A percentile compares a stretch with the other conserved stretches of the same genome.
Evolutionary conservation across 2,329 filamentous ascomycete genomes (phyloP).

Genomic region (Colletotrichum karsti): DNA sequence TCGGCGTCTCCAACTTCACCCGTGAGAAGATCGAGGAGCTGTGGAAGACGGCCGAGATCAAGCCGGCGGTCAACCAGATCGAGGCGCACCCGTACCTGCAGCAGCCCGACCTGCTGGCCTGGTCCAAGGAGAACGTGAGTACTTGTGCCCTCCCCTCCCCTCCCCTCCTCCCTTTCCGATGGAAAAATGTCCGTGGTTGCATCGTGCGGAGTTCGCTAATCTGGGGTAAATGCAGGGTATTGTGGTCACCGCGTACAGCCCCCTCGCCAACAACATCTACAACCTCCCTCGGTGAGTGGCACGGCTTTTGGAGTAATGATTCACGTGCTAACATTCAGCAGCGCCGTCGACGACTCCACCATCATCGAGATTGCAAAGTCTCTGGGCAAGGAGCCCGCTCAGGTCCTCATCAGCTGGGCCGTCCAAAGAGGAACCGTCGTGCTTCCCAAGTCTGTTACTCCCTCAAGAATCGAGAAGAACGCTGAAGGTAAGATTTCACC

Average conservation of each 20-base stretch:
- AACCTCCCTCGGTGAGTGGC: constrained; percentile 30
- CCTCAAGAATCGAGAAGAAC: constrained; percentile 58
- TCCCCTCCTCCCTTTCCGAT: neutral
- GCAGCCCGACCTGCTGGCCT: constrained; percentile 58
- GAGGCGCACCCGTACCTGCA: constrained; percentile 57
- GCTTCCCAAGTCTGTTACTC: constrained; percentile 63
- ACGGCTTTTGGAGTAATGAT: neutral
- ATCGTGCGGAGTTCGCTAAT: constrained; percentile 5
- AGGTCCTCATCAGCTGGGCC: constrained; percentile 63
- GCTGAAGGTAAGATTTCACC: constrained; percentile 35
- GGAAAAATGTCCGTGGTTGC: neutral
- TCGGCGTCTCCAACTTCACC: constrained; percentile 69
- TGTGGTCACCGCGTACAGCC: constrained; percentile 64
- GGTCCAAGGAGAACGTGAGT: constrained; percentile 50
- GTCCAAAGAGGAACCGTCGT: constrained; percentile 62
- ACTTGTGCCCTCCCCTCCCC: neutral
- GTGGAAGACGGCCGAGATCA: constrained; percentile 52
- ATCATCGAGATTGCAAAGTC: constrained; percentile 62
- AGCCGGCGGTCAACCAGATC: constrained; percentile 61
- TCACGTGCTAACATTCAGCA: constrained; percentile 24
- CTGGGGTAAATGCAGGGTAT: constrained; percentile 48
- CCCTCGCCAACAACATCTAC: constrained; percentile 66
- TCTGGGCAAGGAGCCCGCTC: constrained; percentile 59
- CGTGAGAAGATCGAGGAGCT: constrained; percentile 62
- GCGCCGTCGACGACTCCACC: constrained; percentile 56